A percentile compares a stretch with the other conserved stretches of the same genome.
Evolutionary conservation across 2,329 filamentous ascomycete species (phyloP).

Genomic region (Aspergillus clavatus): DNA sequence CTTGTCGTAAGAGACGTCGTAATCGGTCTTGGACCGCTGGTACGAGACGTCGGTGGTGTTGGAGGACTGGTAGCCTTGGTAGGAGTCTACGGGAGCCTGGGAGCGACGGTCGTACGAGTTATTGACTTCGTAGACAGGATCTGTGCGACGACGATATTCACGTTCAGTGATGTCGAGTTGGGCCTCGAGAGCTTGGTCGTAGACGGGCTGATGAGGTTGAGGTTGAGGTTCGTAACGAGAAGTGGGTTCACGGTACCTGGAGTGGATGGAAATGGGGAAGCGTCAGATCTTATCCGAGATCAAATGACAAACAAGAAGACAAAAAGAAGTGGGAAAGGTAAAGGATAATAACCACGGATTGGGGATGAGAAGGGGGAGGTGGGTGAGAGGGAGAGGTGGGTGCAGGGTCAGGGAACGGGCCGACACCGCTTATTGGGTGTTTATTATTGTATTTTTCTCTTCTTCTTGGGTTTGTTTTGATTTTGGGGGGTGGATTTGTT

Average conservation of each 20-base stretch:
- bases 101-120: conserved; percentile 18
- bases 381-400: too few species aligned
- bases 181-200: conserved; percentile 41
- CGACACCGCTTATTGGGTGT: background rate
- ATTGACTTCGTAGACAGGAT: conserved; percentile 50
- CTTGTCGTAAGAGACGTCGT: conserved; percentile 30
- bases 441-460: background rate
- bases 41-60: conserved; percentile 24
- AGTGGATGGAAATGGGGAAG: background rate
- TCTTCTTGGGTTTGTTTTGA: conserved; percentile 10
- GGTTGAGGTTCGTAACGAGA: conserved; percentile 48
- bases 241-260: conserved; percentile 54
- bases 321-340: background rate
- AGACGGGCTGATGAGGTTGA: conserved; percentile 37
- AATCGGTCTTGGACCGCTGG: conserved; percentile 9
- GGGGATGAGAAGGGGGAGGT: conserved; percentile 1
- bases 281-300: conserved; percentile 1
- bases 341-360: conserved; percentile 1
- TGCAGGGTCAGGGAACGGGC: conserved; percentile 1
- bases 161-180: conserved; percentile 53
- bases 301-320: background rate
- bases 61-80: conserved; percentile 12
- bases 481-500: conserved; percentile 3
- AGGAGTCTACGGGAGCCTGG: conserved; percentile 15
- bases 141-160: conserved; percentile 61